Percentiles rank a stretch among this genome's conserved stretches.
Conservation (phyloP, 257 asterid species). For the Cynanchum wilfordii region DNA sequence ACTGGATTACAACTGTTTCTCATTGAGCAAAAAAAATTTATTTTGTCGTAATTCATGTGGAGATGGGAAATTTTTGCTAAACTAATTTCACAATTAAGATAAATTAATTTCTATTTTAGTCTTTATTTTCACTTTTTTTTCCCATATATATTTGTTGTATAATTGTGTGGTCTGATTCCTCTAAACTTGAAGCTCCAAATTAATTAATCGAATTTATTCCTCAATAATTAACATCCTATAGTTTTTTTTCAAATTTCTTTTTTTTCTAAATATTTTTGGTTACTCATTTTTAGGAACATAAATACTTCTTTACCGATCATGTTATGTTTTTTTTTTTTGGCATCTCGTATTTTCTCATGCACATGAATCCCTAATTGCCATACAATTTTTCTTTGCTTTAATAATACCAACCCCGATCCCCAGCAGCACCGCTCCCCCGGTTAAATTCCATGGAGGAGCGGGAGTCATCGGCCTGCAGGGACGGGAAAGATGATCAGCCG, state of each 20-base stretch:
- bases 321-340: background rate
- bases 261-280: background rate
- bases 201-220: background rate
- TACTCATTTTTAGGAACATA: background rate
- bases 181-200: too few species aligned
- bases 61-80: too few species aligned
- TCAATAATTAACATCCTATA: background rate
- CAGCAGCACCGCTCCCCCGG: slow-evolving; percentile 45
- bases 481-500: slow-evolving; percentile 11
- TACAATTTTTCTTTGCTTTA: slow-evolving; percentile 5
- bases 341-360: slow-evolving; percentile 32
- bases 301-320: background rate
- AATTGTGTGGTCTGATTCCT: too few species aligned
- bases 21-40: too few species aligned
- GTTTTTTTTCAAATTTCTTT: too few species aligned
- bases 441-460: slow-evolving; percentile 61
- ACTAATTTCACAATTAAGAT: too few species aligned
- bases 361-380: slow-evolving; percentile 21
- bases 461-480: slow-evolving; percentile 26
- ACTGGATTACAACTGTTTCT: too few species aligned
- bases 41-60: too few species aligned
- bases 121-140: too few species aligned
- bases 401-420: background rate
- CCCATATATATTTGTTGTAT: too few species aligned
- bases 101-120: too few species aligned